A percentile compares a stretch with the other conserved stretches of the same genome.
phyloP scores from a whole-genome alignment of 2,329 filamentous ascomycete species.

The Aureobasidium sp. region DNA sequence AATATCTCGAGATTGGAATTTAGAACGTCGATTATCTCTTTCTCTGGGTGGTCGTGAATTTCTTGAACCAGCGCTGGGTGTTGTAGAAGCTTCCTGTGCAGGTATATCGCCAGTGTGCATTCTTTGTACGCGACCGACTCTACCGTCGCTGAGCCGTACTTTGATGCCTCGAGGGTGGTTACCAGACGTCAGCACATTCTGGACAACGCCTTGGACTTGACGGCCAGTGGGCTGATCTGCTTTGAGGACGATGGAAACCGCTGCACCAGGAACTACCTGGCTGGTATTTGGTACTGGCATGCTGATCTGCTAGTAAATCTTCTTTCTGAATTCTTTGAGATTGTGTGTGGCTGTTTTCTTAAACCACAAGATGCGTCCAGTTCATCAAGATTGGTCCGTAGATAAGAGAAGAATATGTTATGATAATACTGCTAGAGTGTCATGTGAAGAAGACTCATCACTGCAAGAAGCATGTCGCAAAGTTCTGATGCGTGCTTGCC shows the following conservation, averaged over 20 bases:
- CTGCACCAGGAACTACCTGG: conserved; percentile 53
- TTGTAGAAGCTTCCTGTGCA: conserved; percentile 11
- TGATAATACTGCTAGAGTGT: background rate
- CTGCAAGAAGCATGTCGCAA: background rate
- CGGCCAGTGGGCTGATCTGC: conserved; percentile 67
- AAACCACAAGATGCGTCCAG: background rate
- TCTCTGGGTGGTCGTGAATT: background rate
- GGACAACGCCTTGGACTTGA: conserved; percentile 60
- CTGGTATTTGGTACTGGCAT: conserved; percentile 25
- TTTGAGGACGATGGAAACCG: conserved; percentile 68
- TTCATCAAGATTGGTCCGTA: background rate
- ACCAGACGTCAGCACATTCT: conserved; percentile 62
- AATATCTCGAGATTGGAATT: conserved; percentile 16
- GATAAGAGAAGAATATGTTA: background rate
- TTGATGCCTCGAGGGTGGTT: conserved; percentile 76
- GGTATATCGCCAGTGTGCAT: conserved; percentile 31
- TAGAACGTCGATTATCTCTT: conserved; percentile 3
- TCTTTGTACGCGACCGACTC: conserved; percentile 66
- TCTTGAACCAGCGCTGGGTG: background rate
- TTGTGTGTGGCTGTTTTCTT: background rate
- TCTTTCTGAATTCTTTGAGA: background rate
- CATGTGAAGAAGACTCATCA: background rate
- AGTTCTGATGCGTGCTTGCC: background rate
- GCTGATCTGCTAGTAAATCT: background rate
- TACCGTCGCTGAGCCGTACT: conserved; percentile 62